A percentile compares a stretch with the other conserved stretches of the same genome.
These are phyloP conservation scores for Cladorrhinum sp. DNA, from an alignment of 2,329 filamentous ascomycete genomes.

Conservation along the genomic window DNA sequence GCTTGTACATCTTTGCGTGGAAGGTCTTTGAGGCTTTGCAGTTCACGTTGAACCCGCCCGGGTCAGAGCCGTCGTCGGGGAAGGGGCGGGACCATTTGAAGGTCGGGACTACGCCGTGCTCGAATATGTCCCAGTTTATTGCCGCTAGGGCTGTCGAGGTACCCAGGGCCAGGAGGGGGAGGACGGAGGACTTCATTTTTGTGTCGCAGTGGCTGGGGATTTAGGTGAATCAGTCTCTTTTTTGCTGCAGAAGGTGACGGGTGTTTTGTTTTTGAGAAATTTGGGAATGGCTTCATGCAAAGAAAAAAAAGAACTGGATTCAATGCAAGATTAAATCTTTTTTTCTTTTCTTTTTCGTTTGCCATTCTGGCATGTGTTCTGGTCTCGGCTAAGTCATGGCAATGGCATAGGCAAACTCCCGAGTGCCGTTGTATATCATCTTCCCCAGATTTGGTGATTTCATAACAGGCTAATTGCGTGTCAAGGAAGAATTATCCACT, in stretches of 20 bases:
- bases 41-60: slow-evolving; percentile 30
- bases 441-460: not conserved
- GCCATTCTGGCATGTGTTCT: not conserved
- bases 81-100: slow-evolving; percentile 34
- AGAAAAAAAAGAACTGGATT: not conserved
- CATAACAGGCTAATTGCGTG: slow-evolving; percentile 23
- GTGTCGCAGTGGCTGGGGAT: not conserved
- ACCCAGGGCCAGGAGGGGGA: not conserved
- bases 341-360: not conserved
- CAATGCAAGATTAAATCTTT: not conserved
- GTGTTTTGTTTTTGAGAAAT: not conserved
- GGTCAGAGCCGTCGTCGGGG: slow-evolving; percentile 30
- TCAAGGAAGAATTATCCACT: not conserved
- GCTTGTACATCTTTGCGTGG: slow-evolving; percentile 31
- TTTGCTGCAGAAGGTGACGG: not conserved
- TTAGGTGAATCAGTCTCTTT: too few relatives aligned
- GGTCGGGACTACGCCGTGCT: slow-evolving; percentile 28
- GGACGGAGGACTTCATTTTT: not conserved
- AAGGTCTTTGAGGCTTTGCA: slow-evolving; percentile 31
- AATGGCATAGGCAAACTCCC: slow-evolving; percentile 14
- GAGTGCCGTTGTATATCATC: slow-evolving; percentile 6
- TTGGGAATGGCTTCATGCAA: too few relatives aligned
- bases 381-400: not conserved
- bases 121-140: slow-evolving; percentile 32
- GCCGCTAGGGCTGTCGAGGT: slow-evolving; percentile 6